phyloP scores from a whole-genome alignment of 768 basidiomycete species.

The Agrocybe chaxingu region DNA sequence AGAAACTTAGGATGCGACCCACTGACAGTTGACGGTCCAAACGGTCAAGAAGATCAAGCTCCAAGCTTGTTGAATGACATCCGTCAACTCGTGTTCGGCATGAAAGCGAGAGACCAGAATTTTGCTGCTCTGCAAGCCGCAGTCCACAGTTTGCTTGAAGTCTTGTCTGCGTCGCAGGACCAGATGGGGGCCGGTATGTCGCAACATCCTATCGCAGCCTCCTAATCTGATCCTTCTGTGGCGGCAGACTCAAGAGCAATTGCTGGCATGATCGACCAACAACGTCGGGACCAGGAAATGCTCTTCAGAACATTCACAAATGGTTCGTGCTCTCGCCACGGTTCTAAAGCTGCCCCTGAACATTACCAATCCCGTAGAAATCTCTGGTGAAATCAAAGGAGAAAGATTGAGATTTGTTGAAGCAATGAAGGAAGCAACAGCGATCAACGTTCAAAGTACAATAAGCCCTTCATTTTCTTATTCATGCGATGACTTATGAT shows the following conservation, averaged over 20 bases:
- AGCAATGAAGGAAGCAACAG: slow-evolving; percentile 93
- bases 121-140: slow-evolving; percentile 36
- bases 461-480: slow-evolving; percentile 13
- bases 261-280: slow-evolving; percentile 60
- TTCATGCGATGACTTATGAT: background rate
- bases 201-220: slow-evolving; percentile 2
- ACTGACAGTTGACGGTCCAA: background rate
- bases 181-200: slow-evolving; percentile 20
- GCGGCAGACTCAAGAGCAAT: slow-evolving; percentile 53
- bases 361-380: slow-evolving; percentile 39
- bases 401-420: slow-evolving; percentile 86
- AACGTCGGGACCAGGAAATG: slow-evolving; percentile 69
- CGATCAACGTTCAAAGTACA: slow-evolving; percentile 77
- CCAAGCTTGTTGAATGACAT: slow-evolving; percentile 32
- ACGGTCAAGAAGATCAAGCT: slow-evolving; percentile 5
- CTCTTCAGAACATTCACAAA: slow-evolving; percentile 63
- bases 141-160: slow-evolving; percentile 32
- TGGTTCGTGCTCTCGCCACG: slow-evolving; percentile 35
- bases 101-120: slow-evolving; percentile 32
- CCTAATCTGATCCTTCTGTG: slow-evolving; percentile 1
- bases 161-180: slow-evolving; percentile 21
- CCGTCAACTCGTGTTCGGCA: slow-evolving; percentile 29
- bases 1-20: slow-evolving; percentile 42
- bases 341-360: background rate
- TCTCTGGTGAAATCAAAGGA: slow-evolving; percentile 81